A percentile compares a stretch with the other conserved stretches of the same genome.
phyloP scores from a whole-genome alignment of 169 alveolate species.

The Cystoisospora suis region DNA sequence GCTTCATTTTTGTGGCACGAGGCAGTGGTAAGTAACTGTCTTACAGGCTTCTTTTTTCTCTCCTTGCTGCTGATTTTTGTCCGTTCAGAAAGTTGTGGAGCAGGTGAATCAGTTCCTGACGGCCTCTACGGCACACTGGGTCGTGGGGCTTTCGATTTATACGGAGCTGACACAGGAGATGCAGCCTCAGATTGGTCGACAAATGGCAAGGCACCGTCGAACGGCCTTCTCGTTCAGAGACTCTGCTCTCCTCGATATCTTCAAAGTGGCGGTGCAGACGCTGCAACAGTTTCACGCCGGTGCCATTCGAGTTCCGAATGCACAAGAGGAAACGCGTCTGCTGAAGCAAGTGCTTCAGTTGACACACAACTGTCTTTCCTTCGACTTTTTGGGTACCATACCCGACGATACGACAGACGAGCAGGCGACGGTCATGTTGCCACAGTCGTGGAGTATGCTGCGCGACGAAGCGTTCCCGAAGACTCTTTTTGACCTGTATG shows the following conservation, averaged over 20 bases:
- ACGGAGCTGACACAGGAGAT: conserved; percentile 88
- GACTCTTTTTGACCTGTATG: conserved; percentile 82
- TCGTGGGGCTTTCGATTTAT: conserved; percentile 90
- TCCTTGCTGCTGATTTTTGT: neutral
- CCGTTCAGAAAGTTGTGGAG: conserved; percentile 68
- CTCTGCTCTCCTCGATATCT: conserved; percentile 87
- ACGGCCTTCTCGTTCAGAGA: conserved; percentile 94
- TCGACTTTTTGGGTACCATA: conserved; percentile 93
- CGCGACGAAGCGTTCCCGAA: conserved; percentile 84
- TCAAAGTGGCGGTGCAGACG: conserved; percentile 77
- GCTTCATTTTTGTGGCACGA: too few species aligned
- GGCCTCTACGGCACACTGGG: conserved; percentile 92
- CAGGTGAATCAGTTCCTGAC: conserved; percentile 80
- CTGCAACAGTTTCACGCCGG: conserved; percentile 78
- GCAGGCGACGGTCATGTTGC: conserved; percentile 92
- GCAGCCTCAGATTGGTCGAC: conserved; percentile 76
- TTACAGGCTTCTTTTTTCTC: neutral
- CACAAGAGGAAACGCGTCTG: conserved; percentile 79
- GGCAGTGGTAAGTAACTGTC: too few species aligned
- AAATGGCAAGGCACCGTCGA: conserved; percentile 73
- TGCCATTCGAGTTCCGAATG: conserved; percentile 73
- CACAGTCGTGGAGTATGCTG: conserved; percentile 90
- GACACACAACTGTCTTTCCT: conserved; percentile 87
- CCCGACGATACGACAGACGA: conserved; percentile 95
- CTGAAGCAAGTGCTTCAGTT: conserved; percentile 89